Base-by-base conservation (phyloP, 140 eudicot species). In the Flaveria floridana region DNA sequence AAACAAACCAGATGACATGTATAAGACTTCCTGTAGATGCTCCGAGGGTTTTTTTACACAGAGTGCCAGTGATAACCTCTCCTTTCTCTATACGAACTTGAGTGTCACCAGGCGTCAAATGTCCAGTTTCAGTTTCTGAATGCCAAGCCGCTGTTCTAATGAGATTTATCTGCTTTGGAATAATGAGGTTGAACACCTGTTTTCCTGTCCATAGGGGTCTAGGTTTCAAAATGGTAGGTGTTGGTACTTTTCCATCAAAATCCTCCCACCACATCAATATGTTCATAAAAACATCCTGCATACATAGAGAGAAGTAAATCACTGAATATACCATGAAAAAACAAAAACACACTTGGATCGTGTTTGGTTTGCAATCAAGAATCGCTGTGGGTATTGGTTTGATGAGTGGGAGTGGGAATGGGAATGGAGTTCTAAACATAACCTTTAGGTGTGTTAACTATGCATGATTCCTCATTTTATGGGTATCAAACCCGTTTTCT, bases 251-350 rank as follows among this genome's bases (percentile, higher is more conserved):
- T 46, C 97, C 99, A 87, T 94, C 99, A 84, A 94, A 94, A 87
- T 94, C 99, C 68, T 94, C 99, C 99, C 99, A 94, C 97, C 99
- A 94, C 99, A 94, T 90, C 72, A 94, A 82, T 76, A 86, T 94
- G 69, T 94, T 94, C 99, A 94, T 94, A 64, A 94, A 94, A 14
- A 94, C 99, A 78, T 94, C 99, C 97, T 93, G 80, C 78, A 79
- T 25, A 64, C n/a, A 11, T 44, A 73, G 12, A 71, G 26, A 47
- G 0, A 26, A 41, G 39, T 50, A 65, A 56, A 18, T 20, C 39
- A 51, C 2, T 3, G 6, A 78, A 1, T 53, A 67, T 39, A 67
- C 3, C 66, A 66, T n/a, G 21, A 76, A 73, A 51, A 37, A 53
- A 57, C 15, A 30, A 12, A 10, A 12, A 10, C 2, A 66, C 57